These are phyloP conservation scores for Pseudogymnoascus destructans DNA, from an alignment of 2,329 filamentous ascomycete species.

Conservation along the genomic window DNA sequence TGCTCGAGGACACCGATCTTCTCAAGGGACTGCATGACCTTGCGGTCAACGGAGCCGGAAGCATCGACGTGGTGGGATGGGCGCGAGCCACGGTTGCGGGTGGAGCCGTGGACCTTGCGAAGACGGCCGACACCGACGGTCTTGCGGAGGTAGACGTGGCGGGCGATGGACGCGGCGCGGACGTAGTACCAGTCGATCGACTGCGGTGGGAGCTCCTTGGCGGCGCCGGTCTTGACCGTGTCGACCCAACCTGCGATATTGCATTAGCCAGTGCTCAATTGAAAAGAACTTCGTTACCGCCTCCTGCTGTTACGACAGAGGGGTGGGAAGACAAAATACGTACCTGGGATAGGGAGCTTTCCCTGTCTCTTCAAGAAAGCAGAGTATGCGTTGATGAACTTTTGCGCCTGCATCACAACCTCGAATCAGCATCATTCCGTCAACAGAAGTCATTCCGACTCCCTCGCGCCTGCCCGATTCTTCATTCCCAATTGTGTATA, in stretches of 20 bases:
- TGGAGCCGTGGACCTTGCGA: slow-evolving; percentile 87
- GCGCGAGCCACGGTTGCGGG: slow-evolving; percentile 91
- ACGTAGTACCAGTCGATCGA: slow-evolving; percentile 93
- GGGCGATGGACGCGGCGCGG: slow-evolving; percentile 87
- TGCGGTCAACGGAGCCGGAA: slow-evolving; percentile 90
- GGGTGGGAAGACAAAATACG: slow-evolving; percentile 27
- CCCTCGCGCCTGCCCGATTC: slow-evolving; percentile 56
- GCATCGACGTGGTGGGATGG: slow-evolving; percentile 94
- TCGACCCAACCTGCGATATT: slow-evolving; percentile 75
- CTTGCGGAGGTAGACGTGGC: slow-evolving; percentile 99
- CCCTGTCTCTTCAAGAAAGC: slow-evolving; percentile 89
- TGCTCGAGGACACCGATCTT: slow-evolving; percentile 98
- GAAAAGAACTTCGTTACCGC: background rate
- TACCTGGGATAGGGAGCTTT: slow-evolving; percentile 83
- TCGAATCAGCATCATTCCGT: slow-evolving; percentile 60
- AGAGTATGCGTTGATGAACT: slow-evolving; percentile 78
- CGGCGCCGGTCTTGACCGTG: slow-evolving; percentile 94
- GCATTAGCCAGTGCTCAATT: slow-evolving; percentile 2
- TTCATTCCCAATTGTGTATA: slow-evolving; percentile 12
- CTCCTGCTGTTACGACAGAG: background rate
- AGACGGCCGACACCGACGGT: slow-evolving; percentile 97
- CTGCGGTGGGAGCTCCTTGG: slow-evolving; percentile 96
- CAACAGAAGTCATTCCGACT: slow-evolving; percentile 58
- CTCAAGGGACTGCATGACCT: slow-evolving; percentile 93
- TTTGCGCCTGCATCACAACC: slow-evolving; percentile 52